phyloP scores from a whole-genome alignment of 768 basidiomycete genomes.

The Tricholoma bakamatsutake region DNA sequence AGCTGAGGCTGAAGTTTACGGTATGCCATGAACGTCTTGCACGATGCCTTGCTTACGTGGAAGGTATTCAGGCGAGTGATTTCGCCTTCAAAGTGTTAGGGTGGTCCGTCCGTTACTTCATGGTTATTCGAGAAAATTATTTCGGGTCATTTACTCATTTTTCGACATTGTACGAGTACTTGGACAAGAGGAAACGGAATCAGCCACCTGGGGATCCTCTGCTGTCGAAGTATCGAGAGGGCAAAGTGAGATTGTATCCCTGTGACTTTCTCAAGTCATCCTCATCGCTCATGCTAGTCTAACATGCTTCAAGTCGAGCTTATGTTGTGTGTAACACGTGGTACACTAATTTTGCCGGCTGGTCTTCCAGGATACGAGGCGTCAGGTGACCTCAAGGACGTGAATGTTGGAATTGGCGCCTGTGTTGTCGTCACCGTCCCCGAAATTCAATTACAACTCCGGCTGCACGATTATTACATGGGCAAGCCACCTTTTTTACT shows the following conservation, averaged over 20 bases:
- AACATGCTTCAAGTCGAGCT: conserved; percentile 80
- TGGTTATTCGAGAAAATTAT: conserved; percentile 90
- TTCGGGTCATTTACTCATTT: conserved; percentile 93
- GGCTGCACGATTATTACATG: conserved; percentile 86
- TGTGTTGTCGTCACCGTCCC: conserved; percentile 56
- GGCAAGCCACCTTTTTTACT: conserved; percentile 35
- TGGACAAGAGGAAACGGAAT: conserved; percentile 56
- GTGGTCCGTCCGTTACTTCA: conserved; percentile 85
- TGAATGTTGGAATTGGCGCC: conserved; percentile 40
- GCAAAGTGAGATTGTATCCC: conserved; percentile 46
- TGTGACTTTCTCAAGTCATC: not conserved
- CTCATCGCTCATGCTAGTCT: conserved; percentile 38
- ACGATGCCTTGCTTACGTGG: not conserved
- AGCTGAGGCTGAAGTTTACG: conserved; percentile 59
- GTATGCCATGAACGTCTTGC: conserved; percentile 31
- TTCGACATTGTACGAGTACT: conserved; percentile 80
- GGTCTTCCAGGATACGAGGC: conserved; percentile 59
- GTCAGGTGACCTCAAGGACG: conserved; percentile 13
- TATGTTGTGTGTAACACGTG: conserved; percentile 43
- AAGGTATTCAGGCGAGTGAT: conserved; percentile 38
- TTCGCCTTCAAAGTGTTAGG: conserved; percentile 68
- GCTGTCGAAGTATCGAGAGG: conserved; percentile 70
- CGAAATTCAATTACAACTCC: conserved; percentile 67
- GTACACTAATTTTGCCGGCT: conserved; percentile 58
- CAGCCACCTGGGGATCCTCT: conserved; percentile 77